Evolutionary conservation across 441 rosid species (phyloP), one percentile per base, ranked within the genome.

Genomic region (Gossypium gossypioides): DNA sequence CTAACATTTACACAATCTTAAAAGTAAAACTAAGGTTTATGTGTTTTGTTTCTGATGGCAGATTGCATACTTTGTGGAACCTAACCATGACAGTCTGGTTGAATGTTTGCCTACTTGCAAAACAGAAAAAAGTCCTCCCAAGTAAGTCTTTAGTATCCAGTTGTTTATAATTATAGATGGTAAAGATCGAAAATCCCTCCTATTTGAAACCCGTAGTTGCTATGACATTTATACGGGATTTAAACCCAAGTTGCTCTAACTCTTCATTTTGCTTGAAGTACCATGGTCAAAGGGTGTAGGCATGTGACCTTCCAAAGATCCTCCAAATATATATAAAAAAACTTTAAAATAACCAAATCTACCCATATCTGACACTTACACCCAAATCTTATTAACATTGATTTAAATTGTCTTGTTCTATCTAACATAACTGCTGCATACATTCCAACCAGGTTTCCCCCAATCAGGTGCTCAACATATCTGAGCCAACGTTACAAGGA

Each of bases 21-120:
- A 24, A 8, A 27, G 44, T 25, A 66, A 68, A 51, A 3, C 68
- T 46, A 48, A 69, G 3, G 32, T 42, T 16, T 50, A 10, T 37
- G 7, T 10, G 0, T 42, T 24, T 7, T 67, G 16, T 73, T 72
- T 55, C 37, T 48, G 57, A 56, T 13, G 29, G 72, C 90, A 94
- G 99, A 89, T 92, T 27, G 92, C 97, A 2, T 94, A 83, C 80
- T 94, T 92, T 21, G 82, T 84, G 75, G 94, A 90, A 78, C 99
- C 99, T 2, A 89, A 88, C 77, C 91, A 87, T 54, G 96, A 92
- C 8, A 92, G 99, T 80, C 79, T 94, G 3, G 96, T 94, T 19
- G 93, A 92, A 82, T 94, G 97, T 84, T 80, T 94, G 80, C 97
- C 97, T n/a, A 88, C 97, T 62, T 92, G 99, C 91, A 86, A 80